Evolutionary conservation across 2,329 filamentous ascomycete species (phyloP), one percentile per base, ranked within the genome.

Genomic region (Diaporthe capsici): DNA sequence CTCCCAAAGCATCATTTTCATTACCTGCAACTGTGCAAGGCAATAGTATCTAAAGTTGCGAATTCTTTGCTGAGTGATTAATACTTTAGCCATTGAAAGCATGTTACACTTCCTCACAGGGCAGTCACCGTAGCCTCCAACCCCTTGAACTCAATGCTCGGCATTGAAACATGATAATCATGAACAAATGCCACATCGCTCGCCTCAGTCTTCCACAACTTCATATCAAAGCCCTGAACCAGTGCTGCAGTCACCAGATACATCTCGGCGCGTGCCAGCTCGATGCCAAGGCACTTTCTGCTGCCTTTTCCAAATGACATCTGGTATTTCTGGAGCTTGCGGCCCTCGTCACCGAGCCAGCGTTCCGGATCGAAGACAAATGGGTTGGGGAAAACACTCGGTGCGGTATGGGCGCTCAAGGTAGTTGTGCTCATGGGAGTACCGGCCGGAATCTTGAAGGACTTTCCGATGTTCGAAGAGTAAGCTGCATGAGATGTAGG

Each of bases 371-470:
- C 34, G 51, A 74, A 81, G 20, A 51, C 44, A 9, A 65, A 12
- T 4, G 79, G 78, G 4, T 79, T 58, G 1, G 78, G 79, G 75
- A 81, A 82, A 37, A 80, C 22, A 2, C 37, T 75, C 53, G 79
- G 78, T 37, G 82, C 78, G 3, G 53, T 75, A 39, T 81, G 79
- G 63, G 81, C 73, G 37, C 82, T 55, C 1, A 81, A 51, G 0
- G 67, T 49, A 1, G 81, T 81, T 78, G 81, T 82, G 4, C 80
- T 80, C 7, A 82, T 76, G 4, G 81, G 80, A 8, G 81, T 82
- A 15, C 80, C 78, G 4, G 78, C 78, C 1, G 80, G 79, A 7
- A 83, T 82, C 67, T 71, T 71, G 49, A 71, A 71, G 67, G 49
- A 71, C 67, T 57, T 71, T 20, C 34, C n/a, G 13, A 17, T 57